Percentiles rank a stretch among this genome's conserved stretches.
phyloP scores from a whole-genome alignment of 2,329 filamentous ascomycete genomes.

The Microcyclosporella mali region DNA sequence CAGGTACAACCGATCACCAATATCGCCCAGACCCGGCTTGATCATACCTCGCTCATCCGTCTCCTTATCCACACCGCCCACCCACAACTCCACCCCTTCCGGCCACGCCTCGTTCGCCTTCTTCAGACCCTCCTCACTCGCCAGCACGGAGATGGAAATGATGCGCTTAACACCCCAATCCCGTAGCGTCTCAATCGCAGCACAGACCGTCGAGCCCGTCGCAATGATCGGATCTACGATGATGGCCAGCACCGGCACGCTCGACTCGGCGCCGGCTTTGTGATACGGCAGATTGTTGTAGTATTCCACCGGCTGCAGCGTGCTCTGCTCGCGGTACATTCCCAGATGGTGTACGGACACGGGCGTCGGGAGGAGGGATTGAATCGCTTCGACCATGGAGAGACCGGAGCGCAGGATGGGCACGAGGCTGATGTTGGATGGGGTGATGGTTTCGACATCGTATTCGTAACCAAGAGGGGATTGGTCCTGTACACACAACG shows the following conservation, averaged over 20 bases:
- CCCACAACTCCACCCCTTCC: slow-evolving; percentile 71
- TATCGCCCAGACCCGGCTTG: slow-evolving; percentile 80
- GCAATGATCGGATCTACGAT: slow-evolving; percentile 90
- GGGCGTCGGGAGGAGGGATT: slow-evolving; percentile 71
- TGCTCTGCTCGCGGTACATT: slow-evolving; percentile 83
- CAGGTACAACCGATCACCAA: slow-evolving; percentile 83
- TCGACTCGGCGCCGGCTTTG: slow-evolving; percentile 35
- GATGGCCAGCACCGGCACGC: slow-evolving; percentile 62
- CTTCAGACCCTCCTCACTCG: slow-evolving; percentile 62
- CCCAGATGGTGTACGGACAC: slow-evolving; percentile 89
- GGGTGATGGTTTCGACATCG: slow-evolving; percentile 54
- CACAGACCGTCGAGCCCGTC: slow-evolving; percentile 81
- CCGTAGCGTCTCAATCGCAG: slow-evolving; percentile 78
- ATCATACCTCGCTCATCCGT: slow-evolving; percentile 82
- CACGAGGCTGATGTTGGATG: slow-evolving; percentile 65
- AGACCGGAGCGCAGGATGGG: slow-evolving; percentile 90
- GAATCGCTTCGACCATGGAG: slow-evolving; percentile 82
- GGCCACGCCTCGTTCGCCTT: slow-evolving; percentile 72
- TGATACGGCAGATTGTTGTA: slow-evolving; percentile 94
- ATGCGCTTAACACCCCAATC: slow-evolving; percentile 89
- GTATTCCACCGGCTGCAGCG: slow-evolving; percentile 87
- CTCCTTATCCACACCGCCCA: slow-evolving; percentile 69
- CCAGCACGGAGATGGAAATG: slow-evolving; percentile 69
- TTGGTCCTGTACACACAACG: slow-evolving; percentile 50
- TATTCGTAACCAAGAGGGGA: slow-evolving; percentile 76